Percentiles rank a stretch among this genome's conserved stretches.
Conservation (phyloP, 2,329 filamentous ascomycete species). For the Sarocladiaceae sp. region DNA sequence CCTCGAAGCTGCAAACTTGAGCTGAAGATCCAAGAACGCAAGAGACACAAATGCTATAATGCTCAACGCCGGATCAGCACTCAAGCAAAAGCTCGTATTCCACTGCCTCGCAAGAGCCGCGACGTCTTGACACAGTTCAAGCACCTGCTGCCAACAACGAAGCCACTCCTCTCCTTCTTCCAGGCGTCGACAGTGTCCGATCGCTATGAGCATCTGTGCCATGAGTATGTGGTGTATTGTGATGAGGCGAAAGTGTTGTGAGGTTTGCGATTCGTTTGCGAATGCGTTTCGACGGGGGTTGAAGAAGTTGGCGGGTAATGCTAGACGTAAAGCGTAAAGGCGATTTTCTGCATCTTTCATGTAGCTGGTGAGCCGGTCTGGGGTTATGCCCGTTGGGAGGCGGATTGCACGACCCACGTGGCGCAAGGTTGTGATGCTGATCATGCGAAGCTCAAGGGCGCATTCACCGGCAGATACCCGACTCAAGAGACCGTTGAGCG, state of each 20-base stretch:
- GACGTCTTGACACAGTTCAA: constrained; percentile 14
- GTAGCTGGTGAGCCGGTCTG: background rate
- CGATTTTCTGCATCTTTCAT: constrained; percentile 2
- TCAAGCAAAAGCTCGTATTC: constrained; percentile 10
- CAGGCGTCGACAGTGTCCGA: constrained; percentile 8
- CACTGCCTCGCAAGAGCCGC: constrained; percentile 12
- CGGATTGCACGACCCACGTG: constrained; percentile 6
- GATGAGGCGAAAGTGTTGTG: constrained; percentile 13
- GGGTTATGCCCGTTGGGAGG: background rate
- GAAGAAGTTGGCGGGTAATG: constrained; percentile 11
- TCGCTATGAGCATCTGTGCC: constrained; percentile 13
- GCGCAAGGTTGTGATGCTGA: constrained; percentile 13
- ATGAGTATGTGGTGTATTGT: constrained; percentile 14
- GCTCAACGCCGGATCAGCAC: constrained; percentile 13
- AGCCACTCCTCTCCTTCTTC: constrained; percentile 12
- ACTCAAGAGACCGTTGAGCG: background rate
- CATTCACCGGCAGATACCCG: background rate
- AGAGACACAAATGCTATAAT: constrained; percentile 13
- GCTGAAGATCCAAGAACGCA: constrained; percentile 13
- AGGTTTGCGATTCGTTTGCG: constrained; percentile 8
- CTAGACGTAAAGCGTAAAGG: constrained; percentile 9
- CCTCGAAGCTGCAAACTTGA: background rate
- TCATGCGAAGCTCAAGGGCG: constrained; percentile 11
- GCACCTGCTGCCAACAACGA: constrained; percentile 13
- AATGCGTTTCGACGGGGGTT: constrained; percentile 14